Conservation (phyloP, 192 early-diverging fungal species). For the Backusella psychrophila region DNA sequence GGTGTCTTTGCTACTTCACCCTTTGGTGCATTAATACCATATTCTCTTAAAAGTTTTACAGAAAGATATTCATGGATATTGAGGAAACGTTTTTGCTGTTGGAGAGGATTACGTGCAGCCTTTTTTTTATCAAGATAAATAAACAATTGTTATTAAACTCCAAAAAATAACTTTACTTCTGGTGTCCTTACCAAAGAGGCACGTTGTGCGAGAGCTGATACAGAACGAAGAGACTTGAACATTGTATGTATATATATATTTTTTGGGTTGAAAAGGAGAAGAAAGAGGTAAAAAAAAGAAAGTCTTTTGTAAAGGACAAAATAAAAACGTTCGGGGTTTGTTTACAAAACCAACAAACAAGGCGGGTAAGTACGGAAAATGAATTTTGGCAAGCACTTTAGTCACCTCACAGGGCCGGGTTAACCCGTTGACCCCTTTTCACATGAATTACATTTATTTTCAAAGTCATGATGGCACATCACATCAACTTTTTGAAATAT, state of each 20-base stretch:
- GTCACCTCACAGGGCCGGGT: neutral
- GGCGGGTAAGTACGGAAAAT: constrained; percentile 17
- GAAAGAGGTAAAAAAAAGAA: neutral
- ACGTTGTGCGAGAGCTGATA: constrained; percentile 21
- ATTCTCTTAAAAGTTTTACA: constrained; percentile 86
- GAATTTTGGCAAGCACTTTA: neutral
- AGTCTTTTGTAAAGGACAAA: neutral
- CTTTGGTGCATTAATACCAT: constrained; percentile 88
- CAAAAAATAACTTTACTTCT: neutral
- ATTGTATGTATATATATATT: constrained; percentile 6
- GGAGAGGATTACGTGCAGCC: constrained; percentile 22
- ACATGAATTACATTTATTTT: neutral
- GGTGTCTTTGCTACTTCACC: constrained; percentile 89
- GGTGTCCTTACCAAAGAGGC: constrained; percentile 25
- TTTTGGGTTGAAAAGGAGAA: neutral
- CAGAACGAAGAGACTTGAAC: constrained; percentile 34
- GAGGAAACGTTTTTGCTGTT: constrained; percentile 80
- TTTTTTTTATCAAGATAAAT: neutral
- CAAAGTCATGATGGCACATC: neutral
- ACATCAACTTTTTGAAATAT: neutral
- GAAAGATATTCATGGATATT: constrained; percentile 98
- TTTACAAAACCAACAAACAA: constrained; percentile 5
- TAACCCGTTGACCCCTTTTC: neutral
- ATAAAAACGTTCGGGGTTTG: constrained; percentile 5
- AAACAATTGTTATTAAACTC: neutral